These are phyloP conservation scores for Jaapia argillacea DNA, from an alignment of 768 basidiomycete species.

Conservation along the genomic window DNA sequence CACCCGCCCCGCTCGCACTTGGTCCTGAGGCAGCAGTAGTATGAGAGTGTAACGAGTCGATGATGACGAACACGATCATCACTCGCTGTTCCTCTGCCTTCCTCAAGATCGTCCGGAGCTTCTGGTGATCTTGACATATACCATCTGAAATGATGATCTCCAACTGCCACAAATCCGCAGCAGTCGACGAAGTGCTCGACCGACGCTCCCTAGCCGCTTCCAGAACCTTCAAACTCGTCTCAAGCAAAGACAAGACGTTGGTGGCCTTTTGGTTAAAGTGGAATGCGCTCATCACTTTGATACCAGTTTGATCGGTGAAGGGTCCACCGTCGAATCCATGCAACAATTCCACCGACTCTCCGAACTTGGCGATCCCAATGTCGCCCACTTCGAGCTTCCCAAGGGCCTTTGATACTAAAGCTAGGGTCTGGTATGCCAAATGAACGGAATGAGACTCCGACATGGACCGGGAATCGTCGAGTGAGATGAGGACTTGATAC, in stretches of 20 bases:
- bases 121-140: conserved; percentile 94
- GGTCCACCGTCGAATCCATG: conserved; percentile 76
- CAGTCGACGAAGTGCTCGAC: conserved; percentile 46
- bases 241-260: conserved; percentile 74
- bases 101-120: conserved; percentile 67
- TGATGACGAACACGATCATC: conserved; percentile 92
- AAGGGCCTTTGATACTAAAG: conserved; percentile 83
- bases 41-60: conserved; percentile 74
- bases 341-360: conserved; percentile 77
- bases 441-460: conserved; percentile 87
- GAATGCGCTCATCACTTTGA: conserved; percentile 76
- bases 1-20: conserved; percentile 9
- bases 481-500: conserved; percentile 88
- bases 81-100: conserved; percentile 84
- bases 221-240: conserved; percentile 64
- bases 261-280: conserved; percentile 85
- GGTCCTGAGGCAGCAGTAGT: conserved; percentile 11
- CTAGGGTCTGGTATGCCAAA: conserved; percentile 89
- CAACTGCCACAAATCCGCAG: conserved; percentile 91
- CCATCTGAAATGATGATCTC: conserved; percentile 98
- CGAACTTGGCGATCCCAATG: conserved; percentile 84
- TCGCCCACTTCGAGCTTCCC: conserved; percentile 93
- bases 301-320: conserved; percentile 73
- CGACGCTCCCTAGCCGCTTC: conserved; percentile 68
- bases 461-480: conserved; percentile 98